These are phyloP conservation scores for Haplographium delicatum DNA, from an alignment of 495 filamentous ascomycete genomes.

Conservation along the genomic window DNA sequence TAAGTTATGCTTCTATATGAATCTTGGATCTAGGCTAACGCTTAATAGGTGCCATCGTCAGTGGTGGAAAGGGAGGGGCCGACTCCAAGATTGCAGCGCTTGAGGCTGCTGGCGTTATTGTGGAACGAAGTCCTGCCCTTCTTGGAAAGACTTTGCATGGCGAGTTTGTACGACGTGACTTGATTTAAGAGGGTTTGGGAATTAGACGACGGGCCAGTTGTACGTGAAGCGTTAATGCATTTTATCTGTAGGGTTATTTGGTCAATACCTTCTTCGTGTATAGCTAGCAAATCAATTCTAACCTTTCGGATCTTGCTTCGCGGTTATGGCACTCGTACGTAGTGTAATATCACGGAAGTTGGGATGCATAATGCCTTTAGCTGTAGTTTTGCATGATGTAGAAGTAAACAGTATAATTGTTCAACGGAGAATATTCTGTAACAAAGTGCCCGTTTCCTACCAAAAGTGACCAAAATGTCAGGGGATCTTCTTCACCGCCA, in stretches of 20 bases:
- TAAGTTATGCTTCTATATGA: constrained; percentile 20
- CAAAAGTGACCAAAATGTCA: too few relatives aligned
- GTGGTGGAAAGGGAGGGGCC: constrained; percentile 93
- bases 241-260: constrained; percentile 14
- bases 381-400: too few relatives aligned
- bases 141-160: constrained; percentile 89
- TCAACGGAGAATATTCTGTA: too few relatives aligned
- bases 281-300: constrained; percentile 28
- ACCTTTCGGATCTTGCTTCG: too few relatives aligned
- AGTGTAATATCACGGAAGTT: too few relatives aligned
- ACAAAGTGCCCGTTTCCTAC: too few relatives aligned
- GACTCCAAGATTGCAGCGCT: constrained; percentile 96
- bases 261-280: constrained; percentile 26
- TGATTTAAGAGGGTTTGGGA: constrained; percentile 58
- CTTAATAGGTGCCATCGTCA: constrained; percentile 73
- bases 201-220: constrained; percentile 20
- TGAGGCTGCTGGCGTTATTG: constrained; percentile 87
- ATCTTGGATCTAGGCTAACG: background rate
- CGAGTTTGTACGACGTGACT: constrained; percentile 92
- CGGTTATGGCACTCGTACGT: too few relatives aligned
- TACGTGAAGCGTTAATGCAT: constrained; percentile 25
- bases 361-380: too few relatives aligned
- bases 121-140: constrained; percentile 88
- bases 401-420: too few relatives aligned
- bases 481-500: too few relatives aligned